Evolutionary conservation across 2,329 filamentous ascomycete species (phyloP).

Genomic region (Colletotrichum sp.): DNA sequence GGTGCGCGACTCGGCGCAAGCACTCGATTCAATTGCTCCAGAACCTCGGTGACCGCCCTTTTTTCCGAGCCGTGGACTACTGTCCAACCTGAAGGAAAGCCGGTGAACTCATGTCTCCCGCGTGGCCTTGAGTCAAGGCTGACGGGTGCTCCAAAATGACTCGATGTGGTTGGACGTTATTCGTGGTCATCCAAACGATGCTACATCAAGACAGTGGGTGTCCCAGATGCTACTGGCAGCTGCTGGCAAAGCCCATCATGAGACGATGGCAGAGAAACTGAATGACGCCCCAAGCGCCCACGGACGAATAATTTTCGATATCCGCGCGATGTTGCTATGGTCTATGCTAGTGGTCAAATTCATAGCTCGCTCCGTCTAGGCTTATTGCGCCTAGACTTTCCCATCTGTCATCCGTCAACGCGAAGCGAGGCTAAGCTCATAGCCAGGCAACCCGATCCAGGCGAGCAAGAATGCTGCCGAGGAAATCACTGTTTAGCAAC

Average conservation of each 20-base stretch:
- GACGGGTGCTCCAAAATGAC: background rate
- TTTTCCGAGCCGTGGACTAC: background rate
- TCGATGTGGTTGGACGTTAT: background rate
- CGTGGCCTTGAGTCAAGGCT: background rate
- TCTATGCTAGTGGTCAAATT: background rate
- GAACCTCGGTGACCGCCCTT: background rate
- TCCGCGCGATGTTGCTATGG: background rate
- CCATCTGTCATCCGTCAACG: background rate
- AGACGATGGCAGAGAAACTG: background rate
- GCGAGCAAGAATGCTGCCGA: background rate
- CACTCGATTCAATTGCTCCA: background rate
- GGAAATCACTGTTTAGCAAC: background rate
- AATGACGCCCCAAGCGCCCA: background rate
- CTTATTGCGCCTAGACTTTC: background rate
- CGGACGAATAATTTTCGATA: background rate
- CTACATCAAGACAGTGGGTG: background rate
- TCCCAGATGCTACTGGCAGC: conserved; percentile 6
- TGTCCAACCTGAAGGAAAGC: background rate
- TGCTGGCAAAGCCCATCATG: background rate
- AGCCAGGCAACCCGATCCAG: background rate
- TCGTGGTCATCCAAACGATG: background rate
- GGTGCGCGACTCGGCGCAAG: background rate
- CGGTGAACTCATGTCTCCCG: background rate
- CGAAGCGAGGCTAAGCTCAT: background rate
- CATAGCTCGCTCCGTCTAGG: background rate